phyloP scores from a whole-genome alignment of 2,329 filamentous ascomycete species.

The Lachnellula hyalina region DNA sequence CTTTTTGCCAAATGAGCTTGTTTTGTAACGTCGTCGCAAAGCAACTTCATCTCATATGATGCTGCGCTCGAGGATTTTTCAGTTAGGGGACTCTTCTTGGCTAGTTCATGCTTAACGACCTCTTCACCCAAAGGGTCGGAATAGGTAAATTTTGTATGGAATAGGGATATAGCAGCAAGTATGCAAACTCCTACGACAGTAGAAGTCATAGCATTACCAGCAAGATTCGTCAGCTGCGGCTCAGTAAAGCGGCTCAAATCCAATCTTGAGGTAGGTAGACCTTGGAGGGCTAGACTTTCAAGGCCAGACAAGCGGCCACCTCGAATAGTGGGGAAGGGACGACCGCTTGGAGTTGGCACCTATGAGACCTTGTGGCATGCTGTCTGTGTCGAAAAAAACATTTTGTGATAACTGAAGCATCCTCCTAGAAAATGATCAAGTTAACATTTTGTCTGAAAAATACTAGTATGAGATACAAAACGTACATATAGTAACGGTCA shows the following conservation, averaged over 20 bases:
- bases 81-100: neutral
- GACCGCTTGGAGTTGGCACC: slow-evolving; percentile 62
- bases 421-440: slow-evolving; percentile 32
- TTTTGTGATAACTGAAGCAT: slow-evolving; percentile 68
- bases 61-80: neutral
- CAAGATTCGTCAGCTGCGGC: slow-evolving; percentile 60
- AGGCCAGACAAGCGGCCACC: slow-evolving; percentile 56
- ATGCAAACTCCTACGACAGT: slow-evolving; percentile 64
- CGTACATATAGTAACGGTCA: slow-evolving; percentile 49
- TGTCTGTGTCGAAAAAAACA: slow-evolving; percentile 53
- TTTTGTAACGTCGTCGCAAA: slow-evolving; percentile 9
- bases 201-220: slow-evolving; percentile 75
- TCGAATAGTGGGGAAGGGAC: slow-evolving; percentile 54
- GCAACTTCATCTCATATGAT: slow-evolving; percentile 9
- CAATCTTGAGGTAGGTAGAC: slow-evolving; percentile 58
- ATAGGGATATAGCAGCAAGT: slow-evolving; percentile 49
- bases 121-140: neutral
- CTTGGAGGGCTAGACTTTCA: slow-evolving; percentile 62
- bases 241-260: slow-evolving; percentile 59
- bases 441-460: slow-evolving; percentile 7
- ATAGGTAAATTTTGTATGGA: slow-evolving; percentile 8
- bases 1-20: slow-evolving; percentile 33
- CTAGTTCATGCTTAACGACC: neutral
- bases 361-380: slow-evolving; percentile 48
- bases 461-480: slow-evolving; percentile 1